Conservation (phyloP, 1,284 basidiomycete species). For the Grifola frondosa region DNA sequence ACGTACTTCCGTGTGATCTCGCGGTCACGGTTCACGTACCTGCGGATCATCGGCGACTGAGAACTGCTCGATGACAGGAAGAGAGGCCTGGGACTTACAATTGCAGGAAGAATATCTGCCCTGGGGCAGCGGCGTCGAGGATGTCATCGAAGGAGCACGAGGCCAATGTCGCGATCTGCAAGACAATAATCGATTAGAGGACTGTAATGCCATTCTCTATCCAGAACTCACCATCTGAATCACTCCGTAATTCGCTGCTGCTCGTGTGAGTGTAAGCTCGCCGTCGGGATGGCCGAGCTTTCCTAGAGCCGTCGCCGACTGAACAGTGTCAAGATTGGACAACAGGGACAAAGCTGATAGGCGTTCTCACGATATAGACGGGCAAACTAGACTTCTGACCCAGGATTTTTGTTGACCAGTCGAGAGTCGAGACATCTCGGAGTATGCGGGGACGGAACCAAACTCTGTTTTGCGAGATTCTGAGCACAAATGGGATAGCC, state of each 20-base stretch:
- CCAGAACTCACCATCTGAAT: slow-evolving; percentile 82
- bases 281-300: slow-evolving; percentile 95
- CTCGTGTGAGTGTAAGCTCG: slow-evolving; percentile 84
- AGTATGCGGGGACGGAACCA: slow-evolving; percentile 78
- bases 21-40: slow-evolving; percentile 86
- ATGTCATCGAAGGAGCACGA: slow-evolving; percentile 91
- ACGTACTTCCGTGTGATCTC: slow-evolving; percentile 81
- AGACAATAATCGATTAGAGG: background rate
- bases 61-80: background rate
- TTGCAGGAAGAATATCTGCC: slow-evolving; percentile 80
- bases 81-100: slow-evolving; percentile 41
- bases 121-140: slow-evolving; percentile 70
- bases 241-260: slow-evolving; percentile 74
- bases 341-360: background rate
- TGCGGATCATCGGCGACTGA: slow-evolving; percentile 21
- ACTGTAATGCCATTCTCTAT: background rate
- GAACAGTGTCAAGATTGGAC: background rate
- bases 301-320: slow-evolving; percentile 80
- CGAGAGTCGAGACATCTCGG: slow-evolving; percentile 60
- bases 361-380: slow-evolving; percentile 50
- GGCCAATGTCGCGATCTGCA: slow-evolving; percentile 73
- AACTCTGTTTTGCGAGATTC: slow-evolving; percentile 37
- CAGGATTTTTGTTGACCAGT: slow-evolving; percentile 61
- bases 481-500: background rate
- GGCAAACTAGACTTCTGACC: slow-evolving; percentile 57